Evolutionary conservation across 1,284 basidiomycete species (phyloP).

Genomic region (Salmacisia buchloeana): DNA sequence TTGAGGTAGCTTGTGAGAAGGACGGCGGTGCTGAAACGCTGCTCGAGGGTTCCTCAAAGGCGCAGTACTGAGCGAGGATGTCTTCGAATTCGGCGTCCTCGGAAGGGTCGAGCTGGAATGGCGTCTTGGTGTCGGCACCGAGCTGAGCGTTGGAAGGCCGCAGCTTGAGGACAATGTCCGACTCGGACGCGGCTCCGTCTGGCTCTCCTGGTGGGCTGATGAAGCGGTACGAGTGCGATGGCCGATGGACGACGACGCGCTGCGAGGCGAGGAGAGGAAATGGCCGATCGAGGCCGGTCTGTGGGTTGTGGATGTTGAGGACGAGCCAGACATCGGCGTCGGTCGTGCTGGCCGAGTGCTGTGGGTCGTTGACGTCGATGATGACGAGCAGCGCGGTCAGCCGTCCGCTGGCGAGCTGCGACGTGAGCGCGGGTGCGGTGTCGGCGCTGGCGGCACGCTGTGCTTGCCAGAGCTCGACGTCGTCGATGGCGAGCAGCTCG

Average conservation of each 20-base stretch:
- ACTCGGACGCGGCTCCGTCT: background rate
- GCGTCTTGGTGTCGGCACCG: background rate
- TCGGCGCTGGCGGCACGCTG: background rate
- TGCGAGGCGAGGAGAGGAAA: background rate
- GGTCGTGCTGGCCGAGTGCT: background rate
- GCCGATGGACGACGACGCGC: background rate
- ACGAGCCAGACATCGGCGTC: conserved; percentile 1
- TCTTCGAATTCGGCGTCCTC: conserved; percentile 3
- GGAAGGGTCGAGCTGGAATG: background rate
- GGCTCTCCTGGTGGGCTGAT: background rate
- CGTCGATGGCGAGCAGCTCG: background rate
- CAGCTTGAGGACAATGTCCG: conserved; percentile 5
- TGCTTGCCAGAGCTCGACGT: conserved; percentile 7
- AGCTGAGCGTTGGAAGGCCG: background rate
- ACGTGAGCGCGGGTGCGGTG: background rate
- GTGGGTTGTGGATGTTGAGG: background rate
- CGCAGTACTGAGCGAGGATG: conserved; percentile 6
- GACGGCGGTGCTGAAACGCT: background rate
- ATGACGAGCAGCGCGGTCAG: conserved; percentile 5
- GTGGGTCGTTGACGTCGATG: conserved; percentile 1
- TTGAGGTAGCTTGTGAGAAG: conserved; percentile 17
- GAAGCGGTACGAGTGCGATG: conserved; percentile 3
- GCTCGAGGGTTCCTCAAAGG: background rate
- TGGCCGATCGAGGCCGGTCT: background rate
- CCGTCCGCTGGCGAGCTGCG: background rate